Evolutionary conservation across 352 stramenopile species (phyloP), one percentile per base, ranked within the genome.

Genomic region (Pythium guiyangense): DNA sequence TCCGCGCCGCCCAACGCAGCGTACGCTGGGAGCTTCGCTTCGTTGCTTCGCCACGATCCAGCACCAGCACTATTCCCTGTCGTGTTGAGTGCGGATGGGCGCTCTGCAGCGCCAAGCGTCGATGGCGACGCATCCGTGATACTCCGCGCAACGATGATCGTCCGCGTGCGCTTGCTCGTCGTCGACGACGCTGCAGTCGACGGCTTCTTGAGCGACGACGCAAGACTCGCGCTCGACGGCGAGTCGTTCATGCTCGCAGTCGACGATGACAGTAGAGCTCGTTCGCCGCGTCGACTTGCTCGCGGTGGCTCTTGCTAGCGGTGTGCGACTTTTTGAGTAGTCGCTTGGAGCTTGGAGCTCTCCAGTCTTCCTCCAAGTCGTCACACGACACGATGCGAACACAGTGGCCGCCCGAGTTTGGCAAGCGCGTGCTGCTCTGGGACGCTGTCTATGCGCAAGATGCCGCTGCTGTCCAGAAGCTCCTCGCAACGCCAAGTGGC

Each of bases 371-470:
- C 29, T 34, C 29, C 29, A 34, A 42, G 37, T 17, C 37, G 11
- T 6, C 12, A 5, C 37, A 42, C 4, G 4, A 18, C 11, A 6
- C 37, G 15, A 42, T 42, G 37, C 37, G 37, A 42, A 5, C 57
- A 1, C 48, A 44, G 26, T 88, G 73, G 69, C 77, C 69, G 57
- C 74, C 69, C 6, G 65, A 72, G 63, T 75, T 71, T 42, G 76
- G 73, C 25, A 64, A 64, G 40, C 52, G 54, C 2, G 49, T 86
- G 37, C 59, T 66, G 49, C 77, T 90, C 35, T 90, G 77, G 74
- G 77, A 83, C 18, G 77, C 79, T 2, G 73, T 88, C 31, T 90
- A 88, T 59, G 57, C 58, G 4, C 69, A 78, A 18, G 67, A 88
- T 55, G 45, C 55, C 0, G 43, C 29, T 0, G 47, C 54, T 2